Evolutionary conservation across 768 basidiomycete genomes (phyloP).

Genomic region (Rickenella mellea): DNA sequence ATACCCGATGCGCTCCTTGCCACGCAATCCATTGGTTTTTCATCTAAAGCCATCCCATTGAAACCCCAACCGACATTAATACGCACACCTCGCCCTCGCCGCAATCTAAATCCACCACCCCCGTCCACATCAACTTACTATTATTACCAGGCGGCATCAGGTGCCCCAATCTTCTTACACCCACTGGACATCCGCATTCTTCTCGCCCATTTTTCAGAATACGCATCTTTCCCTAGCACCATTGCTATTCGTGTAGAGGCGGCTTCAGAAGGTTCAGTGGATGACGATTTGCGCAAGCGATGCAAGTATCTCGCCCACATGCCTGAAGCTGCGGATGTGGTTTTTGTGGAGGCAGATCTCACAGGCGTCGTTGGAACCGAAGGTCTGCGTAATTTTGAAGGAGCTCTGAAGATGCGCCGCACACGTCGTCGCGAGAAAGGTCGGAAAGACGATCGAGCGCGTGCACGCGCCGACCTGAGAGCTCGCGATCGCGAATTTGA

Average conservation of each 20-base stretch:
- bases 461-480: constrained; percentile 64
- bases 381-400: constrained; percentile 76
- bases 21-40: constrained; percentile 24
- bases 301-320: constrained; percentile 94
- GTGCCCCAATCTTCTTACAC: constrained; percentile 85
- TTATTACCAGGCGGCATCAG: constrained; percentile 92
- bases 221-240: constrained; percentile 74
- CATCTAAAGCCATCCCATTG: constrained; percentile 4
- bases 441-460: constrained; percentile 81
- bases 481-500: constrained; percentile 27
- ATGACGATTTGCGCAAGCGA: constrained; percentile 87
- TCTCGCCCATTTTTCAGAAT: constrained; percentile 71
- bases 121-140: constrained; percentile 87
- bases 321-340: constrained; percentile 85
- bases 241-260: constrained; percentile 78
- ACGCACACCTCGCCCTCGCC: constrained; percentile 48
- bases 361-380: constrained; percentile 65
- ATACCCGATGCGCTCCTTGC: constrained; percentile 53
- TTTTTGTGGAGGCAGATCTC: constrained; percentile 87
- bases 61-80: constrained; percentile 19
- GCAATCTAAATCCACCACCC: constrained; percentile 79
- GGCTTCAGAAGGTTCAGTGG: constrained; percentile 67
- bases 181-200: constrained; percentile 94
- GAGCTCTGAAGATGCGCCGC: constrained; percentile 66
- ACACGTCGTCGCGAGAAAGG: constrained; percentile 72